Evolutionary conservation across 495 filamentous ascomycete species (phyloP), one percentile per base, ranked within the genome.

Genomic region (Aspergillus nanangensis): DNA sequence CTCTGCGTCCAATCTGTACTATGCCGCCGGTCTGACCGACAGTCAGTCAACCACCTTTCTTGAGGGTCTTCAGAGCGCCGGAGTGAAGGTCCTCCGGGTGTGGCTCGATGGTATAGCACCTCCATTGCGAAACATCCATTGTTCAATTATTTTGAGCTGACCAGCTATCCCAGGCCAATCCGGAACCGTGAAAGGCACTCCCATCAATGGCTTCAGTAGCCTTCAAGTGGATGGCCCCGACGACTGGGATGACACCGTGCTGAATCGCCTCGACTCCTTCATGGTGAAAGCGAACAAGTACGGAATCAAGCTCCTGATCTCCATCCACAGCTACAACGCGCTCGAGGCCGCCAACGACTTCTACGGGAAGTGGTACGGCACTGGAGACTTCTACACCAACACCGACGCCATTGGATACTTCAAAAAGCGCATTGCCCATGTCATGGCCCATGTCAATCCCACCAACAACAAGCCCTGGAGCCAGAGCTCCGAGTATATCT

Each of bases 1-100:
- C 19, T 21, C 50, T 3, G 50, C 13, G 13, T 52, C 50, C 25
- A 52, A 48, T 23, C 50, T 52, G 8, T 52, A 52, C 19, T 52
- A 52, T 35, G 50, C 50, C 0, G 50, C 44, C 31, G 50, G 50
- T 22, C 37, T 52, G 36, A 52, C 44, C 7, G 35, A 41, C 18
- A 24, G 17, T 21, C 23, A 52, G 29, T 42, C 35, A n/a, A 42
- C 35, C 3, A 48, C 44, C 5, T 38, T 52, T 7, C 32, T 52
- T 17, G 15, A 20, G 5, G 45, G 50, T 11, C 20, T 52, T 9
- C 36, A 48, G 38, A 48, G 44, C 21, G 50, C 50, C 3, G 50
- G 50, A 19, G 44, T 52, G 14, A 39, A 39, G 37, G 37, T 21
- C 18, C 18, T 39, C 1, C 37, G 37, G 8, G 37, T 39, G 14